Conservation (phyloP, 176 grass and related monocot genomes). For the Carex pumila region DNA sequence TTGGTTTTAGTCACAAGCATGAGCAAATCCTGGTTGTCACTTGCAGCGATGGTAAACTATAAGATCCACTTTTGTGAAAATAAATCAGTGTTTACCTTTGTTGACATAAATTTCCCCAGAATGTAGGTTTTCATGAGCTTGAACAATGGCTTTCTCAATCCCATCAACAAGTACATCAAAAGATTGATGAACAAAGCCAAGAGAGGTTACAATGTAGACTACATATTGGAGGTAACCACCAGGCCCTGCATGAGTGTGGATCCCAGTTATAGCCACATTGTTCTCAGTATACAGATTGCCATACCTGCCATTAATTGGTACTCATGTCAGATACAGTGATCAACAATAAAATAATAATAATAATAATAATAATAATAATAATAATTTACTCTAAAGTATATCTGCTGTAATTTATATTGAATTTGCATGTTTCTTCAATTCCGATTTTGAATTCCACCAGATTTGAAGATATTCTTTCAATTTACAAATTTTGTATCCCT, state of each 20-base stretch:
- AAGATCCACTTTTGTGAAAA: background rate
- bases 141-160: conserved; percentile 80
- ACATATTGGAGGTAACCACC: conserved; percentile 97
- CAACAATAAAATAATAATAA: background rate
- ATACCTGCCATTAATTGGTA: conserved; percentile 46
- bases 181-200: conserved; percentile 93
- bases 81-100: conserved; percentile 44
- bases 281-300: conserved; percentile 79
- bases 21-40: background rate
- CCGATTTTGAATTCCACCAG: background rate
- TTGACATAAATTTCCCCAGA: conserved; percentile 79
- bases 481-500: background rate
- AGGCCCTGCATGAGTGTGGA: conserved; percentile 92
- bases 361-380: background rate
- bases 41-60: background rate
- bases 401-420: background rate
- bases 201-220: conserved; percentile 88
- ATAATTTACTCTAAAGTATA: background rate
- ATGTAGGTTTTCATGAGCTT: conserved; percentile 84
- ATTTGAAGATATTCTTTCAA: background rate
- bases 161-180: conserved; percentile 90
- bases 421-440: background rate
- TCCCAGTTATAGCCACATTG: conserved; percentile 89
- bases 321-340: background rate
- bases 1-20: conserved; percentile 1